Evolutionary conservation across 2,329 filamentous ascomycete species (phyloP).

Genomic region (Fusarium pseudonygamai): DNA sequence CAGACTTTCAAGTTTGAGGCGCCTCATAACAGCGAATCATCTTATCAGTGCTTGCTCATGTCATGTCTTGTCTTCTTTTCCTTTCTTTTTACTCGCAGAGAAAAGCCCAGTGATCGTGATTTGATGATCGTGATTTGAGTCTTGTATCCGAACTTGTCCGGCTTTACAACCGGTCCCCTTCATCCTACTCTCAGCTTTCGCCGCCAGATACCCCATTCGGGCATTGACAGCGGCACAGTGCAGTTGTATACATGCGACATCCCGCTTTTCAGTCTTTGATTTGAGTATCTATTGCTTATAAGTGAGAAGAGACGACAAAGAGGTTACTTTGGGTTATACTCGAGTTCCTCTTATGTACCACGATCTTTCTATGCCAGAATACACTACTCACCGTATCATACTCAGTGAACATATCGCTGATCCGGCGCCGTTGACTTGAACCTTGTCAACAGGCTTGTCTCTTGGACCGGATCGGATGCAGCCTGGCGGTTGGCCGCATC

Average conservation of each 20-base stretch:
- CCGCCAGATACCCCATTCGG: constrained; percentile 5
- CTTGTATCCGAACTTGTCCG: constrained; percentile 1
- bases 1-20: not conserved
- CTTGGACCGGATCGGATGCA: constrained; percentile 13
- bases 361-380: not conserved
- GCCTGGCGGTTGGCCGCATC: constrained; percentile 17
- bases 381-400: not conserved
- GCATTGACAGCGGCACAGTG: constrained; percentile 6
- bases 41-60: not conserved
- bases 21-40: not conserved
- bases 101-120: not conserved
- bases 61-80: not conserved
- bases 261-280: not conserved
- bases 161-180: constrained; percentile 2
- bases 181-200: constrained; percentile 1
- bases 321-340: not conserved
- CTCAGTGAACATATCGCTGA: not conserved
- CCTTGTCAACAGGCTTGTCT: not conserved
- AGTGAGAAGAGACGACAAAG: not conserved
- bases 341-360: too few relatives aligned
- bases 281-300: not conserved
- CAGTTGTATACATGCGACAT: not conserved
- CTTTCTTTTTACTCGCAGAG: constrained; percentile 5
- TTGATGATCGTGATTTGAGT: not conserved
- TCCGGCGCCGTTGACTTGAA: constrained; percentile 1